Base-by-base conservation (phyloP, 257 asterid genomes). In the Dorcoceras hygrometricum region DNA sequence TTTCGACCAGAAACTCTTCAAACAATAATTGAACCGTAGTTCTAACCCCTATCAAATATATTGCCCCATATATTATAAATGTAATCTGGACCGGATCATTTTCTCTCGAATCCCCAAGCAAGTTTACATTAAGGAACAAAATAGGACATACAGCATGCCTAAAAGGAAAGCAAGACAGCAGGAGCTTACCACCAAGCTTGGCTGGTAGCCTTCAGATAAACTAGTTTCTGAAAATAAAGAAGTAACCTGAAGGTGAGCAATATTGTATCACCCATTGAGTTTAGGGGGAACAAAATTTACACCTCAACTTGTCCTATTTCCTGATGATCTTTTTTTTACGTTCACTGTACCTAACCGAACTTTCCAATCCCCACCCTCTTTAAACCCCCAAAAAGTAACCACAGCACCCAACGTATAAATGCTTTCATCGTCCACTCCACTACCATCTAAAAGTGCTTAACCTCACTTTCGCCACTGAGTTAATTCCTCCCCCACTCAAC, bases 161-260 rank as follows among this genome's bases (percentile, higher is more conserved):
- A 46, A 46, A 46, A 16, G 5, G 4, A 46, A 19, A 62, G 28
- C 54, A 2, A 1, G 28, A 20, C 16, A 10, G 20, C 8, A 28
- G 51, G 53, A 62, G 53, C 22, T 62, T 20, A 34, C 66, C 66
- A 62, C 51, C 27, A 62, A 31, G 31, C 51, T 32, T 61, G 50
- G 64, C 24, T 5, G 6, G 16, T 61, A 11, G 51, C 54, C 24
- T 48, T 19, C 26, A 22, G 18, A 19, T 8, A 32, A 34, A 62
- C 51, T 48, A 34, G 24, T 20, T 20, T 46, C 54, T 46, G 22
- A 18, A 46, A 46, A 46, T 46, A 5, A 46, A 16, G 54, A 46
- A 46, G 54, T 16, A 46, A 18, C 54, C 54, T 46, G 54, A 46
- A 46, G 54, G 22, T 16, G 22, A 16, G 54, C 54, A 46, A 46